phyloP scores from a whole-genome alignment of 23 red algal genomes.

The Gracilariopsis chorda region DNA sequence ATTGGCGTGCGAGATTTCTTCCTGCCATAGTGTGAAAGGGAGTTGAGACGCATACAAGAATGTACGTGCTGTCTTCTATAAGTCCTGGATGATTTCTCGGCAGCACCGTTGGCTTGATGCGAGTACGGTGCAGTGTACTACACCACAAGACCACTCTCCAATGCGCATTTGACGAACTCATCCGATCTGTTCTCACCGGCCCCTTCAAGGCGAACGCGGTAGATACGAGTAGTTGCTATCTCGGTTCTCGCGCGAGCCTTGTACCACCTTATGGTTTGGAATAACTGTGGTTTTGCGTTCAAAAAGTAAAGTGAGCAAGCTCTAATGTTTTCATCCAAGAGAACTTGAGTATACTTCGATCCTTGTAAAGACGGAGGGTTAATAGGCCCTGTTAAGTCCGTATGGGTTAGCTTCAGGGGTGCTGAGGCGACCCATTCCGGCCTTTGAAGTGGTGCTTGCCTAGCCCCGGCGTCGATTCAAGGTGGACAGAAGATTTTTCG shows the following conservation, averaged over 20 bases:
- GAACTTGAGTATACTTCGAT: not conserved
- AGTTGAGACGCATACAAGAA: not conserved
- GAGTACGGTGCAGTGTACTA: constrained; percentile 10
- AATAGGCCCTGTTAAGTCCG: not conserved
- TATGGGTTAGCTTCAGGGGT: not conserved
- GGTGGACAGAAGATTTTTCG: too few species aligned
- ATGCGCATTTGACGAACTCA: too few species aligned
- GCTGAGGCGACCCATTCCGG: too few species aligned
- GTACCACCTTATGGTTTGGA: not conserved
- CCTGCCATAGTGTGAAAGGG: not conserved
- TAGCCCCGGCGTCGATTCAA: too few species aligned
- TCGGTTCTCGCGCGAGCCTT: not conserved
- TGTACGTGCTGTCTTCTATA: not conserved
- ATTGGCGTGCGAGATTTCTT: constrained; percentile 5
- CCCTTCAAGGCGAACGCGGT: not conserved
- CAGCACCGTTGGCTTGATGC: not conserved
- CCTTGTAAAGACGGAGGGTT: not conserved
- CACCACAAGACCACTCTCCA: not conserved
- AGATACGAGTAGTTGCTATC: not conserved
- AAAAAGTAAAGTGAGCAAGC: not conserved
- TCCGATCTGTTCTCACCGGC: not conserved
- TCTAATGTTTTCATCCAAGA: not conserved
- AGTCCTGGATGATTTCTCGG: constrained; percentile 2
- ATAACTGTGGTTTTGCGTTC: not conserved
- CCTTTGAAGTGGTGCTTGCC: too few species aligned